Base-by-base conservation (phyloP, 228 moss, liverwort and hornwort species). In the Sphagnum fallax region DNA sequence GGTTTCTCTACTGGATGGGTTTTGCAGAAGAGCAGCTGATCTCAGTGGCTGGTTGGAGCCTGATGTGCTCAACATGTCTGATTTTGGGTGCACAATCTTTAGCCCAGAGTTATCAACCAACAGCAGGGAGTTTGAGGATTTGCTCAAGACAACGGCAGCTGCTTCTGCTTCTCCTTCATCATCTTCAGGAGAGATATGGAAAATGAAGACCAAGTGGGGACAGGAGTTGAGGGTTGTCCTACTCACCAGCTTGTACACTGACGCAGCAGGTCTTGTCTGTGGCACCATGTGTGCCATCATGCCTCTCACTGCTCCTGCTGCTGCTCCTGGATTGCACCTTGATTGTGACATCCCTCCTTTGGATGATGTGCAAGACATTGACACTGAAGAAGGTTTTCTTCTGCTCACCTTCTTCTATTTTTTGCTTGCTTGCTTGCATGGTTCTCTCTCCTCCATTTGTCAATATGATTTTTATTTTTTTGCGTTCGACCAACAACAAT, bases 191-290 rank as follows among this genome's bases (percentile, higher is more conserved):
- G 77, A 86, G 65, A 73, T 77, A 4, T 86, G 86, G 86, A 71
- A 52, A 55, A 32, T 86, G 69, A 80, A 75, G 73, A 86, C 80
- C 2, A 86, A 86, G 65, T 86, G 86, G 79, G 80, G 82, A 16
- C 68, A 75, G 72, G 66, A 68, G 11, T 52, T 80, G 66, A 75
- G 79, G 60, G 82, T 75, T 8, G 65, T 77, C 8, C 53, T 86
- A 49, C 71, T 77, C 50, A 79, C 80, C 6, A 82, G 79, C 69
- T 70, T 75, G 6, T 82, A 82, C 66, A 67, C 80, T 4, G 82
- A 82, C 62, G 65, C 52, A 53, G 71, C 65, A 71, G 80, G 80
- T 5, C 67, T 51, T 6, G 69, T 72, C 53, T 57, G 55, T 0
- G 82, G 82, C 14, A 79, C 77, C 5, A 66, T 86, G 6, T 86